A percentile compares a stretch with the other conserved stretches of the same genome.
Evolutionary conservation across 108 stramenopile genomes (phyloP).

Genomic region (Pseudonitzschia pungens): DNA sequence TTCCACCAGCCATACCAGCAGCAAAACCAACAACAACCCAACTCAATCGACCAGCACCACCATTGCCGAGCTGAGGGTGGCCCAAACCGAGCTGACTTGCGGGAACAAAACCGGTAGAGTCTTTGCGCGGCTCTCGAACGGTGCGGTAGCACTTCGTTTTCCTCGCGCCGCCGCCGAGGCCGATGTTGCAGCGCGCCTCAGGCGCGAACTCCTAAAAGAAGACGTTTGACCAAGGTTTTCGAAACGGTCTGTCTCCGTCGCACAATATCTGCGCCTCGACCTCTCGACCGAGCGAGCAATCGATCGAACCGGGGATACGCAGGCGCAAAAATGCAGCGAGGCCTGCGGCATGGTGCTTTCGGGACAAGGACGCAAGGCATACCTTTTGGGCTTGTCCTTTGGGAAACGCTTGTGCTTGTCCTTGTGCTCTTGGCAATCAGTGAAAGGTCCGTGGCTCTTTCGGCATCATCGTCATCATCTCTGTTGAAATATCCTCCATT

Average conservation of each 20-base stretch:
- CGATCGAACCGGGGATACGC: no score
- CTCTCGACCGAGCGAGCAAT: no score
- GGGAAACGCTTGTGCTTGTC: not conserved
- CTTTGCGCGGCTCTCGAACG: slow-evolving; percentile 45
- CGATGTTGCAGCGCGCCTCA: not conserved
- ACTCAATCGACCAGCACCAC: not conserved
- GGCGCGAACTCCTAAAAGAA: not conserved
- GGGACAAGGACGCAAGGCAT: not conserved
- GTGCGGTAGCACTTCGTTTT: slow-evolving; percentile 43
- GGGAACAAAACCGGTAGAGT: slow-evolving; percentile 58
- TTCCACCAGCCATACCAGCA: not conserved
- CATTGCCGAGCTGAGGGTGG: slow-evolving; percentile 30
- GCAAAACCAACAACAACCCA: not conserved
- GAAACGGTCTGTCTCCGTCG: not conserved
- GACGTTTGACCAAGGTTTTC: not conserved
- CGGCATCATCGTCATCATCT: not conserved
- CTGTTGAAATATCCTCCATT: not conserved
- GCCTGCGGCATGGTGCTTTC: no score
- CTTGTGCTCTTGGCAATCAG: not conserved
- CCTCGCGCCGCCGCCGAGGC: not conserved
- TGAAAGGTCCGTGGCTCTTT: not conserved
- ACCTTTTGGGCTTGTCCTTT: not conserved
- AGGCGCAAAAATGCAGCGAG: no score
- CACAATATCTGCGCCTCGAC: no score
- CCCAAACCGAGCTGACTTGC: slow-evolving; percentile 52